phyloP scores from a whole-genome alignment of 305 asterid species.

The Fraxinus greggii region DNA sequence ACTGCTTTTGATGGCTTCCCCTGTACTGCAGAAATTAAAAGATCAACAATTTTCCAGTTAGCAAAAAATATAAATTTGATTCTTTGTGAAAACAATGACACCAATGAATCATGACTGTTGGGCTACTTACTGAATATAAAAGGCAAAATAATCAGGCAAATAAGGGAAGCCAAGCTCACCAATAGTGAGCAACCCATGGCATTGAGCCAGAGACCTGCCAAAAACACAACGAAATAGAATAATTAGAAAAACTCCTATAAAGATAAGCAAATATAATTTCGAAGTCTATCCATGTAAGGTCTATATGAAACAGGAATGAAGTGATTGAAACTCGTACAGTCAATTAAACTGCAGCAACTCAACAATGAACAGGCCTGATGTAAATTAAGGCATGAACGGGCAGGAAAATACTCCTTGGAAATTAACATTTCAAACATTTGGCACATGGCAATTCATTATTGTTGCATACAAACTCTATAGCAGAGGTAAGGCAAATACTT shows the following conservation, averaged over 20 bases:
- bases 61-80: constrained; percentile 19
- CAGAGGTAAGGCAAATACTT: background rate
- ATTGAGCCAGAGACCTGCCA: constrained; percentile 78
- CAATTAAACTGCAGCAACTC: constrained; percentile 3
- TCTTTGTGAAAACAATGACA: constrained; percentile 22
- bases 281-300: background rate
- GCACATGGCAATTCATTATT: background rate
- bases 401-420: background rate
- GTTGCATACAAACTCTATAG: background rate
- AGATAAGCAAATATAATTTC: background rate
- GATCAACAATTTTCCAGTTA: constrained; percentile 22
- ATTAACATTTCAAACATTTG: background rate
- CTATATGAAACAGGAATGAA: constrained; percentile 9
- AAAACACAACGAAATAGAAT: constrained; percentile 23
- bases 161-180: constrained; percentile 98
- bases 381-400: background rate
- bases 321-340: background rate
- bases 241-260: background rate
- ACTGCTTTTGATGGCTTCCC: constrained; percentile 86
- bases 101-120: constrained; percentile 12
- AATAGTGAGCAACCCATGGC: constrained; percentile 95
- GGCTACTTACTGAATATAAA: constrained; percentile 67
- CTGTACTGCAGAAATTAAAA: constrained; percentile 57
- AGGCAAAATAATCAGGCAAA: constrained; percentile 90
- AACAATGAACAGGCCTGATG: background rate